Percentiles rank a stretch among this genome's conserved stretches.
These are phyloP conservation scores for Pseudoneurospora amorphoporcata DNA, from an alignment of 495 filamentous ascomycete genomes.

Conservation along the genomic window DNA sequence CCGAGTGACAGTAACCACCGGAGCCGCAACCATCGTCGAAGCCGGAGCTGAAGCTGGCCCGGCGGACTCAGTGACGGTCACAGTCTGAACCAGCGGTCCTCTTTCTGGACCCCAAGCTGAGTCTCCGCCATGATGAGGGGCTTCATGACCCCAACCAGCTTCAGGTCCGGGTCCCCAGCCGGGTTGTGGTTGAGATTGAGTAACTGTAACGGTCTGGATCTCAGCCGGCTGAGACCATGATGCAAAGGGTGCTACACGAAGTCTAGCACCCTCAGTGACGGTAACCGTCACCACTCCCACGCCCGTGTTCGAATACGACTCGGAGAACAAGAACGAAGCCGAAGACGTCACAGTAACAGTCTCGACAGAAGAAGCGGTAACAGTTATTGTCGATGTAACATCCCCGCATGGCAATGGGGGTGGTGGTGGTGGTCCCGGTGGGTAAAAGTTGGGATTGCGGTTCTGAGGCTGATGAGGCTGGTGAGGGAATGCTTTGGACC, in stretches of 20 bases:
- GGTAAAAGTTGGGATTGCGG: background rate
- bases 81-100: background rate
- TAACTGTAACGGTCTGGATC: constrained; percentile 1
- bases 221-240: background rate
- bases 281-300: background rate
- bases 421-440: background rate
- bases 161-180: background rate
- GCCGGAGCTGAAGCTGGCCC: background rate
- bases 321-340: background rate
- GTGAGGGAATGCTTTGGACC: background rate
- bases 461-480: background rate
- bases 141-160: background rate
- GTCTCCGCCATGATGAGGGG: background rate
- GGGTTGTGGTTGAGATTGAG: background rate
- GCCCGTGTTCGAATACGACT: background rate
- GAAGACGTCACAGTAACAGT: background rate
- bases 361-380: background rate
- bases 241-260: background rate
- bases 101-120: background rate
- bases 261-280: background rate
- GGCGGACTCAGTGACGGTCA: background rate
- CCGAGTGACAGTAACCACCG: background rate
- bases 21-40: background rate
- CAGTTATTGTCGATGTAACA: constrained; percentile 5
- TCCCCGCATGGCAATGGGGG: background rate